These are phyloP conservation scores for Berkeleyomyces rouxiae DNA, from an alignment of 2,329 filamentous ascomycete genomes.

Conservation along the genomic window DNA sequence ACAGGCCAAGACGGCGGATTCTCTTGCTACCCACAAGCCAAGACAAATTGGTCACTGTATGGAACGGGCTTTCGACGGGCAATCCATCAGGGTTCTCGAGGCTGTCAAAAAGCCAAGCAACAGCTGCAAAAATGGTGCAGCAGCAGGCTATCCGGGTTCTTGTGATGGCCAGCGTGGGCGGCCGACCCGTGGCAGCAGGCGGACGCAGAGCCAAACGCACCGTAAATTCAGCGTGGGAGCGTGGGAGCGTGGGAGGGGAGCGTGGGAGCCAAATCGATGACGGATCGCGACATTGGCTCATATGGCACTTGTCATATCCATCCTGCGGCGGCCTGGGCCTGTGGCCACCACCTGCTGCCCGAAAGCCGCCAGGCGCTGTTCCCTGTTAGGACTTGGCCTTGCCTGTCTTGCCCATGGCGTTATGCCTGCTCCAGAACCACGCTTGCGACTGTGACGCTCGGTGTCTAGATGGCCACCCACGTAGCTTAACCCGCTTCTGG, in stretches of 20 bases:
- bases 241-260: no score
- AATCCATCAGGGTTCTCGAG: background rate
- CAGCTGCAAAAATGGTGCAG: background rate
- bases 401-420: background rate
- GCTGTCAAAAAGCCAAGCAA: background rate
- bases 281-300: background rate
- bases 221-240: no score
- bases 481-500: background rate
- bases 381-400: background rate
- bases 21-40: slow-evolving; percentile 1
- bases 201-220: background rate
- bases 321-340: background rate
- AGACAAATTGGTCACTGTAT: background rate
- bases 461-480: background rate
- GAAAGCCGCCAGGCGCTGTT: background rate
- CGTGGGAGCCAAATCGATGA: background rate
- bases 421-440: background rate
- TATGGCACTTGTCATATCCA: background rate
- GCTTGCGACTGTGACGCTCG: background rate
- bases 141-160: background rate
- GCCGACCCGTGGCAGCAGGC: background rate
- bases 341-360: background rate
- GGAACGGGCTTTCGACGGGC: background rate
- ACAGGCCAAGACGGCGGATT: slow-evolving; percentile 1
- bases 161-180: background rate